Evolutionary conservation across 148 eudicot species (phyloP).

Genomic region (Rhododendron williamsianum): DNA sequence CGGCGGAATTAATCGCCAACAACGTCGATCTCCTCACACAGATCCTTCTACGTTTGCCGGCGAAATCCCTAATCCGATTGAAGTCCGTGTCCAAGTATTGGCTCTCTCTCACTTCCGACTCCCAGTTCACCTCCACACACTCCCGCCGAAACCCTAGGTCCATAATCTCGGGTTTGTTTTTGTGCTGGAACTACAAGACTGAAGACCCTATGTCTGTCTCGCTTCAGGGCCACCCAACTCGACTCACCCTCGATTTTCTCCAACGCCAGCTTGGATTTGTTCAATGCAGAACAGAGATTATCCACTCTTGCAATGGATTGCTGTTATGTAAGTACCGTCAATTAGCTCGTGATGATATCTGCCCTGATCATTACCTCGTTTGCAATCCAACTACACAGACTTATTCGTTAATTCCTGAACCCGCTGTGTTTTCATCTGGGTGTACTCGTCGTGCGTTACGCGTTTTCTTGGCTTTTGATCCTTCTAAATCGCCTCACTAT

Average conservation of each 20-base stretch:
- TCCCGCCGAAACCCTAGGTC: neutral
- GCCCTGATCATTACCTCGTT: neutral
- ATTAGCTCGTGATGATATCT: too few species aligned
- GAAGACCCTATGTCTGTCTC: neutral
- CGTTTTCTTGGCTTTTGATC: neutral
- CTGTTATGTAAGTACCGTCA: neutral
- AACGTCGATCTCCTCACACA: neutral
- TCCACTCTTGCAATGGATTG: neutral
- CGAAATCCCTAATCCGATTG: neutral
- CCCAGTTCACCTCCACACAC: neutral
- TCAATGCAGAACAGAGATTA: neutral
- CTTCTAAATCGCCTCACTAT: neutral
- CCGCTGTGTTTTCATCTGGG: neutral
- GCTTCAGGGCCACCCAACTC: neutral
- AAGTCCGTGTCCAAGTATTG: neutral
- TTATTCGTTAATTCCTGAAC: neutral
- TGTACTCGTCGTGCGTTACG: neutral
- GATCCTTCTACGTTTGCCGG: neutral
- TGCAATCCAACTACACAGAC: neutral
- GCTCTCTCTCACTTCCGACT: neutral
- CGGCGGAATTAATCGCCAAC: neutral
- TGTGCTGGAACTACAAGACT: neutral
- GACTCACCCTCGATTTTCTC: neutral
- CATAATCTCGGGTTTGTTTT: neutral
- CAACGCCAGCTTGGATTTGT: too few species aligned